A percentile compares a stretch with the other conserved stretches of the same genome.
These are phyloP conservation scores for Brassica juncea DNA, from an alignment of 345 rosid genomes.

Conservation along the genomic window DNA sequence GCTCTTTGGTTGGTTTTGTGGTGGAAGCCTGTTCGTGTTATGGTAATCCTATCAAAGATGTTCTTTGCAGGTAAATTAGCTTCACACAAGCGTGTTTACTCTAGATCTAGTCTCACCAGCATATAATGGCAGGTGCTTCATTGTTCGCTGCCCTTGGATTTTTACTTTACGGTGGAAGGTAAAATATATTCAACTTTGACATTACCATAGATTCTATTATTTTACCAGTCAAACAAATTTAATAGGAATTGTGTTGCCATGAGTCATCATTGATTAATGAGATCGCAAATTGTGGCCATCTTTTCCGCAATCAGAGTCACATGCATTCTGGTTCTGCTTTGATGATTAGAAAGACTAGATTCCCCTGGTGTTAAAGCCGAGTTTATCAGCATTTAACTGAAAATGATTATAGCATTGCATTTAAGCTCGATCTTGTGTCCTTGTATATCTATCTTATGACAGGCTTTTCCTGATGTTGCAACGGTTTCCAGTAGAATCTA, in stretches of 20 bases:
- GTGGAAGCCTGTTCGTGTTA: slow-evolving; percentile 67
- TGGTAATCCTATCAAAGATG: slow-evolving; percentile 67
- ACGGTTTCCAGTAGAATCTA: slow-evolving; percentile 94
- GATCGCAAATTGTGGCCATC: background rate
- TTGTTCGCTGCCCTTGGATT: slow-evolving; percentile 87
- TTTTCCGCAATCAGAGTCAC: background rate
- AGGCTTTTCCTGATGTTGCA: slow-evolving; percentile 93
- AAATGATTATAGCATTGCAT: slow-evolving; percentile 2
- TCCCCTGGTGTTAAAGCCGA: background rate
- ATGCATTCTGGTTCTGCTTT: slow-evolving; percentile 17
- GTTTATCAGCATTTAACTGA: background rate
- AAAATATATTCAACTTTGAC: background rate
- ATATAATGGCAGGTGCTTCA: slow-evolving; percentile 60
- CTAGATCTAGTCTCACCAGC: background rate
- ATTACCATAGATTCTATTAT: background rate
- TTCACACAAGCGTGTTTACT: slow-evolving; percentile 3
- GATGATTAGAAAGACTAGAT: slow-evolving; percentile 18
- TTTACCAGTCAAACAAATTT: background rate
- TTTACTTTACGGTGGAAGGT: slow-evolving; percentile 95
- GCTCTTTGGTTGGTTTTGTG: slow-evolving; percentile 79
- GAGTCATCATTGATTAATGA: slow-evolving; percentile 9
- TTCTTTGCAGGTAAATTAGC: slow-evolving; percentile 73
- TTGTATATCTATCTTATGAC: slow-evolving; percentile 37
- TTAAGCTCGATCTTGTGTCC: background rate
- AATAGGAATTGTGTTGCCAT: background rate